These are phyloP conservation scores for Colletotrichum siamense DNA, from an alignment of 2,329 filamentous ascomycete species.

Conservation along the genomic window DNA sequence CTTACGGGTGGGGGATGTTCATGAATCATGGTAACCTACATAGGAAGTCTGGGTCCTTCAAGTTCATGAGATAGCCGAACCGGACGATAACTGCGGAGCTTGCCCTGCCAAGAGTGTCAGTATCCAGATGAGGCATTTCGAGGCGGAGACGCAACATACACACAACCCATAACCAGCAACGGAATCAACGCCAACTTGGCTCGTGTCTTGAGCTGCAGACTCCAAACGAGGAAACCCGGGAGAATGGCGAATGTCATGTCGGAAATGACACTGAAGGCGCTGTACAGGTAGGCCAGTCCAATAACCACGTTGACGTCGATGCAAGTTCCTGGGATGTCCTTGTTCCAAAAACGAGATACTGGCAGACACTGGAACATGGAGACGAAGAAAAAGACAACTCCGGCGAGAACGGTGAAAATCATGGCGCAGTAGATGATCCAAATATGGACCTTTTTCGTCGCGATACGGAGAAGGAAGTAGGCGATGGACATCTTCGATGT, in stretches of 20 bases:
- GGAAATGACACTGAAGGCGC: constrained; percentile 51
- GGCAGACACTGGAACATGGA: constrained; percentile 45
- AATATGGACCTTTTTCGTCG: constrained; percentile 35
- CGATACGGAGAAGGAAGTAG: constrained; percentile 47
- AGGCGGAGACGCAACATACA: constrained; percentile 34
- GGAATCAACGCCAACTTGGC: constrained; percentile 57
- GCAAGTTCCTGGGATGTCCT: constrained; percentile 37
- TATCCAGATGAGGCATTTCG: background rate
- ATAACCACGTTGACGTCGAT: constrained; percentile 50
- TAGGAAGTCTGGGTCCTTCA: constrained; percentile 47
- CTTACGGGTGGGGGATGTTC: background rate
- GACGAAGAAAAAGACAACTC: constrained; percentile 45
- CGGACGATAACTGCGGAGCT: constrained; percentile 49
- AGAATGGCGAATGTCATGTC: constrained; percentile 59
- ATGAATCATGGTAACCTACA: constrained; percentile 33
- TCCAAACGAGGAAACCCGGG: constrained; percentile 59
- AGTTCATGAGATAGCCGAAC: constrained; percentile 41
- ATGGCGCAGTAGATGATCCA: constrained; percentile 42
- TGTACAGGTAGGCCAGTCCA: constrained; percentile 57
- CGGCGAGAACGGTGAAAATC: constrained; percentile 38
- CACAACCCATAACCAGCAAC: constrained; percentile 62
- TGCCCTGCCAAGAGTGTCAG: constrained; percentile 35
- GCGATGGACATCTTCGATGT: constrained; percentile 47
- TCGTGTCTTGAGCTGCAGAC: constrained; percentile 57
- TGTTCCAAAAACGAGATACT: constrained; percentile 46